These are phyloP conservation scores for Phaeomoniella chlamydospora DNA, from an alignment of 2,329 filamentous ascomycete species.

Conservation along the genomic window DNA sequence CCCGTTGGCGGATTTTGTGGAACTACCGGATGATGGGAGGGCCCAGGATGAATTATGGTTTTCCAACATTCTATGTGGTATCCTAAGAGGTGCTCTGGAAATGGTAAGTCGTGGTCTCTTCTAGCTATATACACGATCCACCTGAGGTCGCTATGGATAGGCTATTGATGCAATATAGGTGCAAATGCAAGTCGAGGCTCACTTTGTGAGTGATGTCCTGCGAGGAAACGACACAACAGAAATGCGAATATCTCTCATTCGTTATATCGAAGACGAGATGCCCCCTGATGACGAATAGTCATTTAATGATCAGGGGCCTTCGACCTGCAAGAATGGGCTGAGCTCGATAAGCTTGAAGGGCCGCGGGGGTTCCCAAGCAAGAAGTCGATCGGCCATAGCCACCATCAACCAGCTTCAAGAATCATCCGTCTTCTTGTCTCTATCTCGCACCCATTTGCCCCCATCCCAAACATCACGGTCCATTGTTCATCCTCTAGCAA, in stretches of 20 bases:
- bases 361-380: no score
- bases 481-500: no score
- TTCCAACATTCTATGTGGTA: slow-evolving; percentile 90
- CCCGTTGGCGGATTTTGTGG: slow-evolving; percentile 90
- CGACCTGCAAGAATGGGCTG: no score
- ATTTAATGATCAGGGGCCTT: no score
- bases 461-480: no score
- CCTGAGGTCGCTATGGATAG: slow-evolving; percentile 3
- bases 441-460: no score
- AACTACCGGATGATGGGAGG: slow-evolving; percentile 86
- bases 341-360: no score
- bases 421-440: no score
- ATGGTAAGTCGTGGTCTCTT: slow-evolving; percentile 50
- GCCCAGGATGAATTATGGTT: slow-evolving; percentile 98
- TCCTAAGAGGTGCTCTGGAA: slow-evolving; percentile 78
- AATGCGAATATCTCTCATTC: slow-evolving; percentile 82
- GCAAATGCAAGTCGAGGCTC: slow-evolving; percentile 96
- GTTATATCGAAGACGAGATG: slow-evolving; percentile 95
- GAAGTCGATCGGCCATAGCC: no score
- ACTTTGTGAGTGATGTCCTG: slow-evolving; percentile 87
- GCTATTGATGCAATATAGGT: slow-evolving; percentile 30
- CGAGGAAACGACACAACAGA: slow-evolving; percentile 92
- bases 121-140: neutral
- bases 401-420: no score
- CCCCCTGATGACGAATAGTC: slow-evolving; percentile 83